Conservation (phyloP, 345 rosid genomes). For the Salix purpurea region DNA sequence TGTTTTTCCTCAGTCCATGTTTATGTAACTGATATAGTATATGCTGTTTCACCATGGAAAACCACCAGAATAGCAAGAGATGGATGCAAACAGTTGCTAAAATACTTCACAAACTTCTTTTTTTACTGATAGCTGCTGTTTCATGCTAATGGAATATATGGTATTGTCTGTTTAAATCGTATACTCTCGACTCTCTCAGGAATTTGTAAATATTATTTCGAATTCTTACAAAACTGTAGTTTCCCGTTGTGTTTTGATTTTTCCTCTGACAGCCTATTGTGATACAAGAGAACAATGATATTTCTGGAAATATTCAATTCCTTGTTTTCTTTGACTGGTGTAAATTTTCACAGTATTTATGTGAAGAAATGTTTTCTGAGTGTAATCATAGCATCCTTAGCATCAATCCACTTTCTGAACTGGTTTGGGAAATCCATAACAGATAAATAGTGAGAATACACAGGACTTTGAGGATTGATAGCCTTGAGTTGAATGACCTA, state of each 20-base stretch:
- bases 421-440: too few relatives aligned
- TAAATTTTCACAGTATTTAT: neutral
- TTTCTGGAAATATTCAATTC: neutral
- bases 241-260: neutral
- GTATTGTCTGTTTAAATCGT: neutral
- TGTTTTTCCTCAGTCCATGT: constrained; percentile 17
- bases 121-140: too few relatives aligned
- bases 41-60: constrained; percentile 1
- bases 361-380: neutral
- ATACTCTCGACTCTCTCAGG: neutral
- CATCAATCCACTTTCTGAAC: too few relatives aligned
- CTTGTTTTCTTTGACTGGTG: neutral
- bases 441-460: too few relatives aligned
- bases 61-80: constrained; percentile 16
- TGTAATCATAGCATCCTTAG: neutral
- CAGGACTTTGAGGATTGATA: too few relatives aligned
- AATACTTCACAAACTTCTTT: constrained; percentile 10
- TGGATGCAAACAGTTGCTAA: constrained; percentile 21
- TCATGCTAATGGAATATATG: constrained; percentile 5
- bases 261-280: too few relatives aligned
- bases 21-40: constrained; percentile 8
- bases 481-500: too few relatives aligned
- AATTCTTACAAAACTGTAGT: neutral
- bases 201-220: constrained; percentile 3
- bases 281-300: neutral